Evolutionary conservation across 345 rosid species (phyloP).

Genomic region (Raphanus sativus): DNA sequence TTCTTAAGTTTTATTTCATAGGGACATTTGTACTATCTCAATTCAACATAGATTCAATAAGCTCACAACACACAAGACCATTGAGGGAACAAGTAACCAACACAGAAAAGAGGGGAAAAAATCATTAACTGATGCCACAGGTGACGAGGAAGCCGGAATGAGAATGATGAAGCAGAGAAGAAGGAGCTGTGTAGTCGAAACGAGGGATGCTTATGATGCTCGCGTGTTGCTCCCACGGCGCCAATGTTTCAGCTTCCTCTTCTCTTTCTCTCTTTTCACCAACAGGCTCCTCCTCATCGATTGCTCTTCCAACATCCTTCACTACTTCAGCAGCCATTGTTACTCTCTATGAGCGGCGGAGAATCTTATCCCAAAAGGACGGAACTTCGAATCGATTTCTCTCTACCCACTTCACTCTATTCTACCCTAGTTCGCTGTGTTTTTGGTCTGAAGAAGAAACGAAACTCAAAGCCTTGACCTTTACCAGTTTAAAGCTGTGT

Average conservation of each 20-base stretch:
- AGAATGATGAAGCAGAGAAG: conserved; percentile 67
- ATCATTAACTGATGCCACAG: conserved; percentile 62
- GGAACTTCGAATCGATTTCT: not conserved
- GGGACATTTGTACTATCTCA: not conserved
- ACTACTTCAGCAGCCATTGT: conserved; percentile 32
- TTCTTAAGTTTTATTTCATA: not conserved
- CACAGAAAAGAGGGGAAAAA: not conserved
- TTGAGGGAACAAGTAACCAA: not conserved
- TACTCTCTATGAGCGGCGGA: not conserved
- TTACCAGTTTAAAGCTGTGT: not conserved
- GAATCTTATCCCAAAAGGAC: not conserved
- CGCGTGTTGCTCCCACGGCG: conserved; percentile 88
- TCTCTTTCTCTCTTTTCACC: conserved; percentile 33
- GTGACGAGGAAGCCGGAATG: conserved; percentile 87
- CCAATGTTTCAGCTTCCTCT: conserved; percentile 41
- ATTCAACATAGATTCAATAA: conserved; percentile 2
- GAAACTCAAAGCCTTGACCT: conserved; percentile 8
- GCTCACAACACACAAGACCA: not conserved
- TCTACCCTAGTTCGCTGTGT: not conserved
- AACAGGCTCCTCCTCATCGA: conserved; percentile 25
- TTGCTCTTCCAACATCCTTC: not conserved
- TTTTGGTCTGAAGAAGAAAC: not conserved
- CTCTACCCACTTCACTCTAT: not conserved
- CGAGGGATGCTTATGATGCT: conserved; percentile 82
- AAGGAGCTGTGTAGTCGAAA: conserved; percentile 85